Base-by-base conservation (phyloP, 2,329 filamentous ascomycete genomes). In the Cercospora brassicicola region DNA sequence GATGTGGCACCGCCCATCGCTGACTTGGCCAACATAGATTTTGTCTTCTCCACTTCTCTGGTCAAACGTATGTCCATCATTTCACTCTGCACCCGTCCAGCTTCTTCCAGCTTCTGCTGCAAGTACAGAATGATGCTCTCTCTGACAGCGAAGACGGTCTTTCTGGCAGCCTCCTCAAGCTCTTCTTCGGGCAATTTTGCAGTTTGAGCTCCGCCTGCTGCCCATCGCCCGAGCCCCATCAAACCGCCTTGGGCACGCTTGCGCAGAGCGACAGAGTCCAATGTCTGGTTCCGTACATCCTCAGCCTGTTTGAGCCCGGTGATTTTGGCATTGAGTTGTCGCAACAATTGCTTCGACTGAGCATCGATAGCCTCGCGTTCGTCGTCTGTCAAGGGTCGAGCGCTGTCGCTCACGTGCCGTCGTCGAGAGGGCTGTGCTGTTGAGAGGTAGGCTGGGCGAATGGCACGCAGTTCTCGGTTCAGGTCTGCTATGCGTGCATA, bases 21-120 rank as follows among this genome's bases (percentile, higher is more conserved):
- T 10, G 73, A 75, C 78, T 92, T 94, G 71, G 93, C 91, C 65
- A 97, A 82, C 67, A 94, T 87, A 76, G 92, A 96, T 80, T 92
- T 92, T 76, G 90, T 94, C 86, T 91, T 95, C 82, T 98, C 94
- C 79, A 94, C 85, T 78, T 96, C 92, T 64, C 95, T 85, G 76
- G 89, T 89, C 73, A 98, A 84, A 74, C 95, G 84, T 76, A 92
- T 91, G 82, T 97, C 94, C 86, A 98, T 97, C 93, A 98, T 97
- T 61, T 86, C 87, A 74, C 92, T 89, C 82, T 98, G 94, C 71
- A 90, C 88, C 74, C 88, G 86, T 51, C 91, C 90, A 66, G 90
- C 93, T 72, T 88, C 85, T 80, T 95, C 91, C 70, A 98, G 81
- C 75, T 88, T 86, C 76, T 90, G 86, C 71, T 91, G 86, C 75